Conservation (phyloP, 495 filamentous ascomycete species). For the Elasticomyces elasticus region DNA sequence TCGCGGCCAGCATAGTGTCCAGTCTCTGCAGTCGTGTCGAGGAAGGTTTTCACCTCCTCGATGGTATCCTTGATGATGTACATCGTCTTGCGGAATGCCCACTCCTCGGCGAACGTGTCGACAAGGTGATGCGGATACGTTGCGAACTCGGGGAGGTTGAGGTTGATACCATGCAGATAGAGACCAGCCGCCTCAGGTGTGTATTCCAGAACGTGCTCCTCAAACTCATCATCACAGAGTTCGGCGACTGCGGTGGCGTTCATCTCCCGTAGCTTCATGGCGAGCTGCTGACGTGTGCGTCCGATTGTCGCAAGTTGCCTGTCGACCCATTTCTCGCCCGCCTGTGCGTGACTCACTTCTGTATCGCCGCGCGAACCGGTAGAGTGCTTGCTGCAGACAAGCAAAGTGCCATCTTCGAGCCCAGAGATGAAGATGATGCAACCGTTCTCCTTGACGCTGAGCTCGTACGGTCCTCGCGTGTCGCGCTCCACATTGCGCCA, state of each 20-base stretch:
- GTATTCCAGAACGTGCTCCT: constrained; percentile 94
- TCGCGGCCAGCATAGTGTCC: constrained; percentile 82
- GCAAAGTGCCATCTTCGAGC: constrained; percentile 70
- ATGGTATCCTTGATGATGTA: constrained; percentile 69
- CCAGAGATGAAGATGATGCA: constrained; percentile 97
- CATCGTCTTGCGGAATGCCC: constrained; percentile 87
- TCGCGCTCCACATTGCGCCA: constrained; percentile 71
- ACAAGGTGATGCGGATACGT: constrained; percentile 72
- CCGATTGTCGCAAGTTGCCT: constrained; percentile 64
- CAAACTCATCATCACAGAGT: constrained; percentile 90
- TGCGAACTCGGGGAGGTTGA: constrained; percentile 79
- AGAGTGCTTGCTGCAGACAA: constrained; percentile 98
- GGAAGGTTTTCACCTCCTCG: constrained; percentile 60
- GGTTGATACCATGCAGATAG: constrained; percentile 91
- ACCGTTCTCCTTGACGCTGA: constrained; percentile 95
- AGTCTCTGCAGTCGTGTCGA: constrained; percentile 72
- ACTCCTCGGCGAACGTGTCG: constrained; percentile 78
- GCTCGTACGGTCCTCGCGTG: constrained; percentile 83
- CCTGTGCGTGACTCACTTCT: constrained; percentile 68
- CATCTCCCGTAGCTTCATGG: constrained; percentile 59
- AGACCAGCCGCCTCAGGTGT: constrained; percentile 73
- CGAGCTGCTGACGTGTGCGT: constrained; percentile 66
- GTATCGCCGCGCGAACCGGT: constrained; percentile 63
- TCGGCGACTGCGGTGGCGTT: constrained; percentile 93
- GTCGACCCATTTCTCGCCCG: constrained; percentile 78